Evolutionary conservation across 2,329 filamentous ascomycete species (phyloP).

Genomic region (Claviceps sorghi): DNA sequence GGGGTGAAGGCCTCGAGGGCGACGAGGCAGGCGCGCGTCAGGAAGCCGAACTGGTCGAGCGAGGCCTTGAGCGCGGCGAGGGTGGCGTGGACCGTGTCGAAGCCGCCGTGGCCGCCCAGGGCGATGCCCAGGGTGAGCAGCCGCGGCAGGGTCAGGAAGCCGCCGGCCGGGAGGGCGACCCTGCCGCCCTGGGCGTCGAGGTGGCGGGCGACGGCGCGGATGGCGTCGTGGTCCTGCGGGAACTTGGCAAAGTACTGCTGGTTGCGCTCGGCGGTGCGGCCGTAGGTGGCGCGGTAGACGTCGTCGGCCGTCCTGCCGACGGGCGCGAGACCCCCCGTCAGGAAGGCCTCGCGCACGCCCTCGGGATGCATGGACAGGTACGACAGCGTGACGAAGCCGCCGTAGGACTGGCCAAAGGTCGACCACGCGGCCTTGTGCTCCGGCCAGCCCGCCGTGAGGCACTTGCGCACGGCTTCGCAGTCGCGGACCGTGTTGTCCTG

Average conservation of each 20-base stretch:
- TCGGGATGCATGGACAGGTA: slow-evolving; percentile 73
- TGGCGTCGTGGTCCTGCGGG: slow-evolving; percentile 57
- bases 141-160: slow-evolving; percentile 54
- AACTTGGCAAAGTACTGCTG: slow-evolving; percentile 70
- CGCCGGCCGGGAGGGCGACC: slow-evolving; percentile 55
- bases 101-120: slow-evolving; percentile 66
- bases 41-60: slow-evolving; percentile 58
- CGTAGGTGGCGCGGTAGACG: slow-evolving; percentile 60
- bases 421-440: slow-evolving; percentile 65
- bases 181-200: slow-evolving; percentile 38
- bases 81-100: slow-evolving; percentile 60
- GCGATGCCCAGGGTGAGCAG: slow-evolving; percentile 65
- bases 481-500: slow-evolving; percentile 85
- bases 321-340: slow-evolving; percentile 72
- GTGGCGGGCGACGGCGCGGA: slow-evolving; percentile 51
- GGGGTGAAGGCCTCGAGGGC: slow-evolving; percentile 50
- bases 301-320: slow-evolving; percentile 56
- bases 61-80: slow-evolving; percentile 59
- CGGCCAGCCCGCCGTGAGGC: slow-evolving; percentile 55
- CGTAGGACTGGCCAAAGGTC: slow-evolving; percentile 81
- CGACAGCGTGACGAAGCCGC: slow-evolving; percentile 70
- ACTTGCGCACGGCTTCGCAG: slow-evolving; percentile 69
- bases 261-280: slow-evolving; percentile 58
- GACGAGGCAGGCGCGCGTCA: slow-evolving; percentile 57
- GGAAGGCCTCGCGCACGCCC: slow-evolving; percentile 67